Base-by-base conservation (phyloP, 345 rosid species). In the Turnera subulata region DNA sequence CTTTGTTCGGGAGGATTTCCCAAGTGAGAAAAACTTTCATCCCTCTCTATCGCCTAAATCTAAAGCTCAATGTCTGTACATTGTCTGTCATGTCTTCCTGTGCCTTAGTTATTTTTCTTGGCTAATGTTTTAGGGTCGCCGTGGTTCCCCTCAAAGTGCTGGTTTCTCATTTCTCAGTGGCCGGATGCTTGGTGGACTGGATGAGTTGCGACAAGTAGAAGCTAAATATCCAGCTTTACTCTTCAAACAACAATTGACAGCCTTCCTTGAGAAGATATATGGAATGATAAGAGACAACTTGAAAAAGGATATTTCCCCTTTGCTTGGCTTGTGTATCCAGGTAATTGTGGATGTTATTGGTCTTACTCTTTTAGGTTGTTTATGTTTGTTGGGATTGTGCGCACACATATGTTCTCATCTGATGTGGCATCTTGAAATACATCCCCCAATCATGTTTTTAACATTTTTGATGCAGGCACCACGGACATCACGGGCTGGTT, bases 281-380 rank as follows among this genome's bases (percentile, higher is more conserved):
- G 97, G 96, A 69, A 82, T 91, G 97, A 85, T 91, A 58, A 75
- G 97, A 71, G 97, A 91, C 77, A 85, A 78, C 69, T 73, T 91
- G 22, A 91, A 88, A 80, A 91, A 88, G 74, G 95, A 89, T 79
- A 88, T 91, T 35, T 83, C 97, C 29, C 96, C 94, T 45, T 66
- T 91, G 63, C 94, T 91, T 58, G 96, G 94, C 19, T 74, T 83
- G 68, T 91, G 97, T 61, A 91, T 91, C 67, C 97, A 91, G 97
- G 97, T 91, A 45, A 37, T 16, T 16, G n/a, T 9, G 4, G 35
- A 7, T 15, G 24, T 21, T 57, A 13, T 19, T 12, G 50, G 54
- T 61, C 57, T 48, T 12, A 23, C 47, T 24, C 46, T 43, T 45
- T 46, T 25, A 45, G 11, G 58, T 21, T 7, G 35, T 3, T n/a